Base-by-base conservation (phyloP, 2,329 filamentous ascomycete species). In the Fusarium sp. region DNA sequence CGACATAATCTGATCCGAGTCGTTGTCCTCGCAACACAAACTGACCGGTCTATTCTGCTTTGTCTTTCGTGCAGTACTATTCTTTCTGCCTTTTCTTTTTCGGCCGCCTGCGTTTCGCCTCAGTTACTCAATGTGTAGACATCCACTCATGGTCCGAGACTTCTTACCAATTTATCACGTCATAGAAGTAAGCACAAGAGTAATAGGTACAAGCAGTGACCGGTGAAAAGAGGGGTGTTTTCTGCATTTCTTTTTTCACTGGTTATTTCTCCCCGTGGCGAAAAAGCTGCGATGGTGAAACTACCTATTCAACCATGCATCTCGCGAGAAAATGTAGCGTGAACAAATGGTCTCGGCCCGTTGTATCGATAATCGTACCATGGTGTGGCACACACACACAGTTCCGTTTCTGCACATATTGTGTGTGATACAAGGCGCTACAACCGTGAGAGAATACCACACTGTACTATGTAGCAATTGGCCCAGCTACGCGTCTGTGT, bases 111-210 rank as follows among this genome's bases (percentile, higher is more conserved):
- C 56, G 22, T 13, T 10, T 30, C 10, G 55, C 20, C 52, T 20
- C 39, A 27, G 23, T 7, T 39, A 43, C 27, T 30, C 27, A 11
- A 30, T 13, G 14, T 7, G 22, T 30, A 14, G 4, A 46, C 25
- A 41, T 67, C 20, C 37, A 46, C 43, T 17, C 20, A 46, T 5
- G 25, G n/a, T 30, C 27, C 11, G 13, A 27, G 27, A n/a, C 37
- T 14, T 37, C 1, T 23, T 10, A 6, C 0, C 5, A 46, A 27
- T 70, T 40, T 30, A 61, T 41, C 3, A 70, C 67, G 67, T 70
- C 67, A 70, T 70, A 56, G 62, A 68, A 20, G 40, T 46, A 61
- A 51, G 48, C 41, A 41, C 11, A 22, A 25, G 27, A 15, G 27
- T 13, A 47, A 19, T 32, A 65, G 32, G 23, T 22, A 39, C n/a